Evolutionary conservation across 805 yeast species (phyloP), one percentile per base, ranked within the genome.

Genomic region (Lipomyces starkeyi): DNA sequence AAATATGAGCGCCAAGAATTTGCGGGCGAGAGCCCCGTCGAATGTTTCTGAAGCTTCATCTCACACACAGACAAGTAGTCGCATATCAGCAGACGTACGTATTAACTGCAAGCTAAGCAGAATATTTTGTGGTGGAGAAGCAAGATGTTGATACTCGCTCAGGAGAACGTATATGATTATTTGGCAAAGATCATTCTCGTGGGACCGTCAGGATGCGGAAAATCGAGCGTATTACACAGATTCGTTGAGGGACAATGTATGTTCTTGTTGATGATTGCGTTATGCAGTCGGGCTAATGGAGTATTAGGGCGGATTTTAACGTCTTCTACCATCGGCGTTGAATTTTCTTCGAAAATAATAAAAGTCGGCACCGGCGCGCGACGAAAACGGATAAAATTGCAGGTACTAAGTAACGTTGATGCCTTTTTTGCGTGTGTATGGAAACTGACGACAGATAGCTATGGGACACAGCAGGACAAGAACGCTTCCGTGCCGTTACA

Each of bases 391-490:
- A 73, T 73, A 61, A 74, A 74, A 37, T 64, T 73, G 6, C 76
- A 73, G 72, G 73, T 70, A 59, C 32, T 17, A 37, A n/a, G 65
- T 35, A 3, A 32, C 6, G 6, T n/a, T 9, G 0, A 8, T 32
- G 40, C 40, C 3, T 4, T 37, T 34, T 9, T 91, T 74, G 91
- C 91, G 2, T n/a, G 27, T 11, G 29, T 2, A 56, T 34, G 14
- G 37, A 8, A 52, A 25, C 34, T 54, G 22, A 61, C 13, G 11
- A 8, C 11, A 5, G 96, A 3, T 97, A 92, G 80, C 89, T 93
- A 74, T 93, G 98, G 98, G 98, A 93, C 79, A 93, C 98, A 40
- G 97, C 97, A 0, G 98, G 98, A 62, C 98, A 93, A 81, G 98
- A 93, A 79, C 86, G 97, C 80, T 93, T 92, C 81, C 86, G 97